These are phyloP conservation scores for Leishmania aethiopica DNA, from an alignment of 208 protist species.

Conservation along the genomic window DNA sequence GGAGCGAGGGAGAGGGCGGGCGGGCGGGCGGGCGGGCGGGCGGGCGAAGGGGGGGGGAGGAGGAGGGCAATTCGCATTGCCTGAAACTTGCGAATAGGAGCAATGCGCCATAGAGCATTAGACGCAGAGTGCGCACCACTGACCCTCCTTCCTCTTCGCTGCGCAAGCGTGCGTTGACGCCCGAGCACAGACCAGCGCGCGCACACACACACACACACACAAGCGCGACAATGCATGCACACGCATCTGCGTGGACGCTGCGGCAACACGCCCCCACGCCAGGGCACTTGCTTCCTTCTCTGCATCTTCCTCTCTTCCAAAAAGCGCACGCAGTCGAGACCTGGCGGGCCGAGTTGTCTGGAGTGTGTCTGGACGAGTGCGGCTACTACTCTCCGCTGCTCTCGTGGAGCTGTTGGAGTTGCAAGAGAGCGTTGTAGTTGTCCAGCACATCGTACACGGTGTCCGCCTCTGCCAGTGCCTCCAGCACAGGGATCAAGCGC, in stretches of 20 bases:
- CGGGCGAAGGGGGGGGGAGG: not conserved
- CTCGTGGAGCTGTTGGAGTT: conserved; percentile 57
- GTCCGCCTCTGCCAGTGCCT: conserved; percentile 64
- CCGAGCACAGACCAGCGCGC: not conserved
- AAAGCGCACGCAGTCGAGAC: not conserved
- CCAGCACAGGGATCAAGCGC: conserved; percentile 74
- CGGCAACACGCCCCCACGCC: not conserved
- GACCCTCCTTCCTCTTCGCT: not conserved
- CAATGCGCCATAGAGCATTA: not conserved
- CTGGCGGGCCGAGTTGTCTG: not conserved
- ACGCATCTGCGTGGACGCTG: not conserved
- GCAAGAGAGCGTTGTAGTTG: conserved; percentile 81
- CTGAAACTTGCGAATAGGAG: not conserved
- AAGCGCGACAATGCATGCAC: not conserved
- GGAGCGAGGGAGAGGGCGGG: not conserved
- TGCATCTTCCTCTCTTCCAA: not conserved
- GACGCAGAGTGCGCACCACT: not conserved
- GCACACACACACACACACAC: conserved; percentile 1
- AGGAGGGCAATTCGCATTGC: not conserved
- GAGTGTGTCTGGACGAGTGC: not conserved
- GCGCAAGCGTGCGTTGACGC: not conserved
- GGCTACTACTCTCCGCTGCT: not conserved
- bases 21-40: not conserved
- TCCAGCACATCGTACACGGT: conserved; percentile 85
- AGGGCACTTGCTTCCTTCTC: not conserved